These are phyloP conservation scores for Elsinoe fawcettii DNA, from an alignment of 2,329 filamentous ascomycete genomes.

Conservation along the genomic window DNA sequence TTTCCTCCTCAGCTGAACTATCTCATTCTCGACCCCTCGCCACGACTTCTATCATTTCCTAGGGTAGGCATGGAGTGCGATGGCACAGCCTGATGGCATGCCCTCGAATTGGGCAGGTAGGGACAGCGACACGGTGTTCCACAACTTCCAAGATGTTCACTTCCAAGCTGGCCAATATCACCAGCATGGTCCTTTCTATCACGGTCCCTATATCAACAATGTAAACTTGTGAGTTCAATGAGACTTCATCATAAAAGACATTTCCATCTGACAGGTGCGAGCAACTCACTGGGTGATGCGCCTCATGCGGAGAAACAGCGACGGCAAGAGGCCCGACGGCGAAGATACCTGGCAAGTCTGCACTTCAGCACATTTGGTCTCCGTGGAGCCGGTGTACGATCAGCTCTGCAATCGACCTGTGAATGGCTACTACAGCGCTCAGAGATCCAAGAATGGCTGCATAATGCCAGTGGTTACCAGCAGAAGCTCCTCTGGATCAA, in stretches of 20 bases:
- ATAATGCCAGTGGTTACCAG: background rate
- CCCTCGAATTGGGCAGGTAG: background rate
- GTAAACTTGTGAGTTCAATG: background rate
- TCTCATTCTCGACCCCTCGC: background rate
- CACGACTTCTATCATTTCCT: background rate
- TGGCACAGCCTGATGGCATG: background rate
- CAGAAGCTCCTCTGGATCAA: constrained; percentile 19
- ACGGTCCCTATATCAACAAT: background rate
- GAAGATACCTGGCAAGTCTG: background rate
- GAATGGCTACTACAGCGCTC: background rate
- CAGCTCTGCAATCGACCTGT: background rate
- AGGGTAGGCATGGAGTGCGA: background rate
- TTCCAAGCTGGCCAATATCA: background rate
- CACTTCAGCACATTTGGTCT: background rate
- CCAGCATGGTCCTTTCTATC: background rate
- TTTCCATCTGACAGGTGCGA: no score
- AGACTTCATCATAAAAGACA: background rate
- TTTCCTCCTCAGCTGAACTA: background rate
- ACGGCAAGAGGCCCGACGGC: background rate
- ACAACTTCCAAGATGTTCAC: background rate
- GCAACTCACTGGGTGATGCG: background rate
- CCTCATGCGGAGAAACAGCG: background rate
- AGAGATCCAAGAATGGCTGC: background rate
- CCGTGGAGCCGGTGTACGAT: background rate
- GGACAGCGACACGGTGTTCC: background rate